Conservation (phyloP, 2,329 filamentous ascomycete genomes). For the Cercospora sp. region DNA sequence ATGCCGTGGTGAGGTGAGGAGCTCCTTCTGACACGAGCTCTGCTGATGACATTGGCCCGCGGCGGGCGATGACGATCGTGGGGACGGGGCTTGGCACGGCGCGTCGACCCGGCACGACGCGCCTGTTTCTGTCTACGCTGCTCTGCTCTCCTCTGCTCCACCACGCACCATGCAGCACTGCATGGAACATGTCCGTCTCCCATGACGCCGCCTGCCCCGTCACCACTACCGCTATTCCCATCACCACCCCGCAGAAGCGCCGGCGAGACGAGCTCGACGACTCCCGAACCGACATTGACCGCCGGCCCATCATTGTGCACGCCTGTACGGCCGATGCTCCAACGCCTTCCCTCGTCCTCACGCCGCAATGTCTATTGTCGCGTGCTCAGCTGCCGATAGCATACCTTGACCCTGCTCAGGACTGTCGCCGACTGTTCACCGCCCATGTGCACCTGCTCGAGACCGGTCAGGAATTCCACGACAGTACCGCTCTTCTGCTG, state of each 20-base stretch:
- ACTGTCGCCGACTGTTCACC: slow-evolving; percentile 59
- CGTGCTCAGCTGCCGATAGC: slow-evolving; percentile 63
- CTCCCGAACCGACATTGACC: slow-evolving; percentile 24
- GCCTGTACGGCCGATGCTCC: slow-evolving; percentile 31
- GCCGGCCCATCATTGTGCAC: slow-evolving; percentile 32
- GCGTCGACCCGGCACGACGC: neutral
- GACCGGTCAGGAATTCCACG: slow-evolving; percentile 54
- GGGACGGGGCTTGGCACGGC: slow-evolving; percentile 7
- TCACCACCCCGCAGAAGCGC: slow-evolving; percentile 20
- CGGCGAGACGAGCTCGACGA: slow-evolving; percentile 22
- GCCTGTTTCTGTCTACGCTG: neutral
- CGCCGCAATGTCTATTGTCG: slow-evolving; percentile 51
- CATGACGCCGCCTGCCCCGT: slow-evolving; percentile 15
- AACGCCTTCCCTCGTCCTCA: slow-evolving; percentile 31
- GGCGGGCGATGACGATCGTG: neutral
- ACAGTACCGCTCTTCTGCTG: slow-evolving; percentile 57
- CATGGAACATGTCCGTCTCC: slow-evolving; percentile 25
- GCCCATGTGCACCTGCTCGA: slow-evolving; percentile 64
- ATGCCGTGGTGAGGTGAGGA: too few species aligned
- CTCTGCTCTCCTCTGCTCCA: neutral
- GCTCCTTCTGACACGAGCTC: neutral
- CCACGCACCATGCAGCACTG: slow-evolving; percentile 7
- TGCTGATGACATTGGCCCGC: neutral
- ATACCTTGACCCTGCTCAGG: slow-evolving; percentile 58
- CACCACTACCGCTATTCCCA: neutral